A percentile compares a stretch with the other conserved stretches of the same genome.
Conservation (phyloP, 495 filamentous ascomycete genomes). For the Hypoxylon crocopeplum region DNA sequence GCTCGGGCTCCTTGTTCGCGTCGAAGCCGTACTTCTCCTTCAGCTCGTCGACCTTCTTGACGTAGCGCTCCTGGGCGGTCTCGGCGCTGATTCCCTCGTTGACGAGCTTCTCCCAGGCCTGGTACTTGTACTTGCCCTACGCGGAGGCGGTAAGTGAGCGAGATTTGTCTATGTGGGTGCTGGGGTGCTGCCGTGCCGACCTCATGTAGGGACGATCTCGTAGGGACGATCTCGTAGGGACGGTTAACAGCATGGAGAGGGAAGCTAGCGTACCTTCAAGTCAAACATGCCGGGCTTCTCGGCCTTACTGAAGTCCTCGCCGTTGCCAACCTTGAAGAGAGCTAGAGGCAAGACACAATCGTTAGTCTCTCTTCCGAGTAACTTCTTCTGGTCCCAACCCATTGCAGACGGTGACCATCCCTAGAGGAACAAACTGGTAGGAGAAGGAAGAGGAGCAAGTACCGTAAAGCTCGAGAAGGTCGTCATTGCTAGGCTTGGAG, state of each 20-base stretch:
- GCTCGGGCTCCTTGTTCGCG: conserved; percentile 60
- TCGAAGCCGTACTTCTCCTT: conserved; percentile 72
- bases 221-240: too few relatives aligned
- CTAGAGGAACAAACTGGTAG: too few relatives aligned
- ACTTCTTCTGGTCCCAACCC: too few relatives aligned
- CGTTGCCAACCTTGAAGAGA: conserved; percentile 60
- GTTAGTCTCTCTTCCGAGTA: conserved; percentile 9
- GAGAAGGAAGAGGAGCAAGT: conserved; percentile 8
- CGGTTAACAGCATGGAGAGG: too few relatives aligned
- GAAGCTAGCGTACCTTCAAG: conserved; percentile 58
- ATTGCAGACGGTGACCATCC: too few relatives aligned
- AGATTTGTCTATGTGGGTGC: background rate
- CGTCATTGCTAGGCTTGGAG: conserved; percentile 62
- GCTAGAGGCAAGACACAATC: conserved; percentile 36
- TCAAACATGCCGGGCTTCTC: conserved; percentile 58
- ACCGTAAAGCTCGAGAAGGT: conserved; percentile 63
- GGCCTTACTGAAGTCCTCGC: conserved; percentile 54
- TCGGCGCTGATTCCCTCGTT: conserved; percentile 63
- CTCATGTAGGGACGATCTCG: too few relatives aligned
- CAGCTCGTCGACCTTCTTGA: conserved; percentile 70
- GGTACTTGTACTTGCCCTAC: conserved; percentile 80
- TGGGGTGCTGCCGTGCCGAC: background rate
- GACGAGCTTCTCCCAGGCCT: conserved; percentile 71
- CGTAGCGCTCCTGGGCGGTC: conserved; percentile 78
- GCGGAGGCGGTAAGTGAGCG: background rate